Evolutionary conservation across 495 filamentous ascomycete genomes (phyloP).

Genomic region (Penicillium turbatum): DNA sequence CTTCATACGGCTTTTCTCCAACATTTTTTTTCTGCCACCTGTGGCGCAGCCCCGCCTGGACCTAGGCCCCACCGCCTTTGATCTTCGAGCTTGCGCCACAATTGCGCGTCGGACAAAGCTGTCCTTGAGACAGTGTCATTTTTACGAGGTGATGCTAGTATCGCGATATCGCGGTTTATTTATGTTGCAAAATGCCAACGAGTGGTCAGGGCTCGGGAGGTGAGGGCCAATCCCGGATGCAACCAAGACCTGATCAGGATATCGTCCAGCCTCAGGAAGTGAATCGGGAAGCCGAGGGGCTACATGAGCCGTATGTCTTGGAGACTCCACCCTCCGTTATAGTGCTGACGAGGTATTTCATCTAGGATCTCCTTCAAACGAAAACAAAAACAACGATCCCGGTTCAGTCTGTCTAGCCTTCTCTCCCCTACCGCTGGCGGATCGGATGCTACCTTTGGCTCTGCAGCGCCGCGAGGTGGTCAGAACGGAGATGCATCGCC

Average conservation of each 20-base stretch:
- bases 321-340: background rate
- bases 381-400: slow-evolving; percentile 61
- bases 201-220: slow-evolving; percentile 20
- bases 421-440: slow-evolving; percentile 38
- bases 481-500: slow-evolving; percentile 28
- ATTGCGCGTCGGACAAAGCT: slow-evolving; percentile 12
- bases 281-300: slow-evolving; percentile 38
- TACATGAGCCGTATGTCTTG: slow-evolving; percentile 42
- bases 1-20: slow-evolving; percentile 14
- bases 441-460: slow-evolving; percentile 22
- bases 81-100: slow-evolving; percentile 27
- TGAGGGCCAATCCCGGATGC: slow-evolving; percentile 11
- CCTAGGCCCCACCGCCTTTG: slow-evolving; percentile 30
- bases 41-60: slow-evolving; percentile 31
- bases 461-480: slow-evolving; percentile 22
- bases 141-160: slow-evolving; percentile 17
- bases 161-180: slow-evolving; percentile 10
- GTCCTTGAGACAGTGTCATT: slow-evolving; percentile 12
- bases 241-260: slow-evolving; percentile 8
- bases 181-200: slow-evolving; percentile 27
- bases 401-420: slow-evolving; percentile 56
- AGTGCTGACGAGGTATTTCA: slow-evolving; percentile 10
- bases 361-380: slow-evolving; percentile 77
- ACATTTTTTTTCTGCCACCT: slow-evolving; percentile 43
- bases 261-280: slow-evolving; percentile 11